Base-by-base conservation (phyloP, 148 eudicot species). In the Nyssa sinensis region DNA sequence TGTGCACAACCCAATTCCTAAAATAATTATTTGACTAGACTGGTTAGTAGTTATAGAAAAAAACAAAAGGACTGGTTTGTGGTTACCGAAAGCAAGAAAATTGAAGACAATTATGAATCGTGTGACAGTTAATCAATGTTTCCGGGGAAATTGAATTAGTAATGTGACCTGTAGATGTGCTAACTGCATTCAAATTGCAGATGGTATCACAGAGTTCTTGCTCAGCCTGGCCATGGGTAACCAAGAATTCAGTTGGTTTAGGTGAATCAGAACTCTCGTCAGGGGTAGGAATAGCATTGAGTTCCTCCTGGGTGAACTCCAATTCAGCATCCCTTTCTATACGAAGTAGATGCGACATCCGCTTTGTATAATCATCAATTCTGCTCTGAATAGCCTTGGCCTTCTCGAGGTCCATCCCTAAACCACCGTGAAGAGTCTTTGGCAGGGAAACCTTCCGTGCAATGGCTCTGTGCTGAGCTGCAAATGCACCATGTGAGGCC, bases 201-300 rank as follows among this genome's bases (percentile, higher is more conserved):
- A 92, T 85, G 60, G 97, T 92, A 76, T 92, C 94, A 66, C 97
- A 92, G 49, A 90, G 85, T 72, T 92, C 97, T 81, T 92, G 97
- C 81, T 92, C 94, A n/a, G 91, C 85, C 81, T 88, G 97, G 62
- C 86, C 85, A 80, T 92, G 97, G 74, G 84, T 87, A 81, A 92
- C 97, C 81, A 92, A 81, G 79, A 90, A 92, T 58, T 92, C 97
- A 30, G 78, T 86, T 19, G 97, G 97, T 77, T 83, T 87, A 3
- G 85, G 44, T 19, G 87, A 74, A 69, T 87, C 84, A 37, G 89
- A 82, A 71, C 73, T 84, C 63, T 81, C 86, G 65, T 85, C 85
- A 14, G 97, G 94, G 28, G 73, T 82, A 41, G 97, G 90, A 70
- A 88, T 88, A 31, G 94, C 94, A 70, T 92, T 78, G 77, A 92